Base-by-base conservation (phyloP, 2,329 filamentous ascomycete genomes). In the Gnomoniopsis sp. region DNA sequence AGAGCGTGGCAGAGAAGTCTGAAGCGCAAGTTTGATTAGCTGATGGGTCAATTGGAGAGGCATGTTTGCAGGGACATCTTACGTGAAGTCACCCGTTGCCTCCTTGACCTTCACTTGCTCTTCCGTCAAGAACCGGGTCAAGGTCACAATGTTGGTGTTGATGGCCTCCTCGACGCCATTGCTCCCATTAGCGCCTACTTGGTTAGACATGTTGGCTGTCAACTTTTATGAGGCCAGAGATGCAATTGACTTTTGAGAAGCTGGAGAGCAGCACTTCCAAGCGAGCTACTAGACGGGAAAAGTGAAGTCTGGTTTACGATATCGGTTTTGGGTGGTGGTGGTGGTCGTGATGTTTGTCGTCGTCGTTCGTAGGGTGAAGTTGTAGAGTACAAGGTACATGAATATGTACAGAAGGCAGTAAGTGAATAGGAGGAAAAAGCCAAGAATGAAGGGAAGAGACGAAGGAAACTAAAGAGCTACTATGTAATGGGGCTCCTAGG, bases 21-120 rank as follows among this genome's bases (percentile, higher is more conserved):
- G 8, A 21, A n/a, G 6, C 11, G 23, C 17, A 19, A 21, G 14
- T 3, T 4, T 30, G 14, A 44, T 53, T 55, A 63, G 62, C 30
- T 26, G 2, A 23, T 41, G 26, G 62, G 68, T 21, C 41, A 17
- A 14, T 6, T 53, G 55, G 30, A 41, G 47, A 22, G 8, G 17
- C 44, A 43, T 21, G 17, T 38, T 34, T 3, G 11, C 22, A 61
- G n/a, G 43, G 57, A 47, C 19, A 19, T 77, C 89, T 62, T 83
- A 96, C 91, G 95, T 99, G 78, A 99, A 99, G 79, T 99, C 95
- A 79, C 95, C 95, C 15, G 93, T 97, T 55, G 95, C 95, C 74
- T 98, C 92, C 72, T 89, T 88, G 78, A 96, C 87, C 77, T 97
- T 97, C 63, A 82, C 77, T 75, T 99, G 95, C 79, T 97, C 93